Conservation (phyloP, 495 filamentous ascomycete species). For the Parachaetomium inaequale region DNA sequence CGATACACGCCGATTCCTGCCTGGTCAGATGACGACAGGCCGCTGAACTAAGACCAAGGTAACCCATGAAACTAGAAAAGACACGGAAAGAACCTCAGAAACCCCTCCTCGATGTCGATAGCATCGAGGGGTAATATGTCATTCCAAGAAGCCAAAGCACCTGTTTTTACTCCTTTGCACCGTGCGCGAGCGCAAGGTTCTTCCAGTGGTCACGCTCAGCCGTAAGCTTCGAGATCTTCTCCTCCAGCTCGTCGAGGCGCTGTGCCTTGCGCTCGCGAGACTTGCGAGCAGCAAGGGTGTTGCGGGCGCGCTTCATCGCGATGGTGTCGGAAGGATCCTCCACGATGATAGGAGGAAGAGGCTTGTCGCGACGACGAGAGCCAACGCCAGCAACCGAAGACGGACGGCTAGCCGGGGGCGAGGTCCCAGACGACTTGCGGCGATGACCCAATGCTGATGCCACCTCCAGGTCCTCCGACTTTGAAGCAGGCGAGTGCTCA, state of each 20-base stretch:
- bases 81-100: slow-evolving; percentile 19
- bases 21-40: slow-evolving; percentile 6
- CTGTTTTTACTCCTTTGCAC: slow-evolving; percentile 35
- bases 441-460: slow-evolving; percentile 34
- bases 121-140: slow-evolving; percentile 34
- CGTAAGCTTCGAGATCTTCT: slow-evolving; percentile 46
- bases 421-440: slow-evolving; percentile 46
- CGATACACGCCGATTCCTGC: slow-evolving; percentile 15
- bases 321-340: slow-evolving; percentile 67
- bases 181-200: slow-evolving; percentile 45
- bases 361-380: slow-evolving; percentile 68
- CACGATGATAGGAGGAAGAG: slow-evolving; percentile 72
- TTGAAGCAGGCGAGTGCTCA: slow-evolving; percentile 44
- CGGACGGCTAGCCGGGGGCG: slow-evolving; percentile 52
- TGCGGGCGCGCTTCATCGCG: slow-evolving; percentile 89
- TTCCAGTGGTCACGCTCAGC: slow-evolving; percentile 59
- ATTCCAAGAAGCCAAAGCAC: slow-evolving; percentile 31
- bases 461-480: slow-evolving; percentile 40
- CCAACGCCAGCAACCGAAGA: slow-evolving; percentile 68
- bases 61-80: slow-evolving; percentile 18
- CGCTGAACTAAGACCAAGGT: slow-evolving; percentile 5
- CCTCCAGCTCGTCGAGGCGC: slow-evolving; percentile 61
- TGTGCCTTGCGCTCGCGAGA: slow-evolving; percentile 80
- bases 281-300: slow-evolving; percentile 93
- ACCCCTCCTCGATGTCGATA: slow-evolving; percentile 30